These are phyloP conservation scores for Brassica napus DNA, from an alignment of 345 rosid species.

Conservation along the genomic window DNA sequence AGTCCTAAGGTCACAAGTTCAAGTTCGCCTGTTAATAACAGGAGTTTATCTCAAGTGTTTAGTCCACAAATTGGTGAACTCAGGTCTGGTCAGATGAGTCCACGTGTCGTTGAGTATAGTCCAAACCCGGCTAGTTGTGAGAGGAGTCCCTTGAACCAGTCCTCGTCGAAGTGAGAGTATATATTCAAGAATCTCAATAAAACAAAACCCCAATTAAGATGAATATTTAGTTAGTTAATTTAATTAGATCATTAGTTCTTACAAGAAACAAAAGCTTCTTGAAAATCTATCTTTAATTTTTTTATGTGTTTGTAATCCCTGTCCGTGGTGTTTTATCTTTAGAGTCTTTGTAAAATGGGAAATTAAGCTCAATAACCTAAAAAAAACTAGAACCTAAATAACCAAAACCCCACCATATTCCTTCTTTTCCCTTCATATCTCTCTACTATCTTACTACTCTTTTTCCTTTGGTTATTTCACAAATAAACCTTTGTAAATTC, in stretches of 20 bases:
- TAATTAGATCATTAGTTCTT: conserved; percentile 22
- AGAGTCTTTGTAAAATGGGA: conserved; percentile 37
- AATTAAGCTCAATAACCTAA: too few relatives aligned
- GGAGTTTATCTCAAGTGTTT: conserved; percentile 41
- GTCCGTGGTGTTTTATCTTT: conserved; percentile 8
- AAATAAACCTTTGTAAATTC: too few relatives aligned
- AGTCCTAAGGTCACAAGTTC: conserved; percentile 82
- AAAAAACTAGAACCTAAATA: too few relatives aligned
- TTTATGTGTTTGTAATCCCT: conserved; percentile 12
- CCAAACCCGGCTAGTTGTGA: conserved; percentile 55
- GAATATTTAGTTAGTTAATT: conserved; percentile 37
- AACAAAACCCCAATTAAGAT: conserved; percentile 16
- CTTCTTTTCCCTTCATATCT: too few relatives aligned
- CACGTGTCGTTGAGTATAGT: conserved; percentile 43
- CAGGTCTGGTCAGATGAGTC: conserved; percentile 66
- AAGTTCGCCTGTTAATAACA: conserved; percentile 58
- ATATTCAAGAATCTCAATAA: conserved; percentile 30
- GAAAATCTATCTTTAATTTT: conserved; percentile 24
- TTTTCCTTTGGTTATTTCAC: too few relatives aligned
- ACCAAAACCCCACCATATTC: too few relatives aligned
- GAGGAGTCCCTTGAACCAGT: conserved; percentile 64
- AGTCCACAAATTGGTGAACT: conserved; percentile 72
- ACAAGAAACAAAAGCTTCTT: conserved; percentile 28
- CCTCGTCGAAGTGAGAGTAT: conserved; percentile 29
- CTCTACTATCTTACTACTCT: too few relatives aligned